Evolutionary conservation across 805 yeast species (phyloP).

Genomic region (Monosporozyma solicola): DNA sequence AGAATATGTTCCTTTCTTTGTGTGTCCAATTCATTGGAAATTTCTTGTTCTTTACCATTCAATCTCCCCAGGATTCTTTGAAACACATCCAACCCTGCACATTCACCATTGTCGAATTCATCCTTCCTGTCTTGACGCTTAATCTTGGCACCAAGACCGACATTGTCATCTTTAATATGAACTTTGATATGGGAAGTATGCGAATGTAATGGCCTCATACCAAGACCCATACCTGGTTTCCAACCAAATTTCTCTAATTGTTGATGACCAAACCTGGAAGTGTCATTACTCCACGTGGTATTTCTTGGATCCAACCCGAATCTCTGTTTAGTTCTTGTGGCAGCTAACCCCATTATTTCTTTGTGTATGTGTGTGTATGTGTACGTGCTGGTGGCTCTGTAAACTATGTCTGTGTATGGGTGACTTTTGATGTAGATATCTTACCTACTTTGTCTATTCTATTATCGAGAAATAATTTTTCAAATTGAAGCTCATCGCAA

Average conservation of each 20-base stretch:
- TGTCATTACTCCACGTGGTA: slow-evolving; percentile 87
- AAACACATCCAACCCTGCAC: slow-evolving; percentile 87
- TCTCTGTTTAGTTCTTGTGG: slow-evolving; percentile 67
- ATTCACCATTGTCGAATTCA: slow-evolving; percentile 70
- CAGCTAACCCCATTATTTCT: slow-evolving; percentile 67
- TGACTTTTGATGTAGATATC: too few relatives aligned
- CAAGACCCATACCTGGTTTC: slow-evolving; percentile 87
- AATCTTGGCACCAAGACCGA: slow-evolving; percentile 84
- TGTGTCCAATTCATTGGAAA: slow-evolving; percentile 55
- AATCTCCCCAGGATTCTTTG: slow-evolving; percentile 83
- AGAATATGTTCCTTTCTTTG: slow-evolving; percentile 60
- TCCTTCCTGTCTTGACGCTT: slow-evolving; percentile 50
- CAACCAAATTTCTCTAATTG: slow-evolving; percentile 80
- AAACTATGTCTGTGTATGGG: too few relatives aligned
- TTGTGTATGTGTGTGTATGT: background rate
- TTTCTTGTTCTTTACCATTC: slow-evolving; percentile 72
- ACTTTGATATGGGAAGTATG: slow-evolving; percentile 81
- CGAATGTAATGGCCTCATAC: slow-evolving; percentile 38
- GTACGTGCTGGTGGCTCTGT: background rate
- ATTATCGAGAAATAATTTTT: background rate
- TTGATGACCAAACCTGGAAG: slow-evolving; percentile 76
- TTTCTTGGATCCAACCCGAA: slow-evolving; percentile 91
- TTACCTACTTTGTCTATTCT: background rate
- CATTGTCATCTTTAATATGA: slow-evolving; percentile 65
- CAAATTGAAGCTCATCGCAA: slow-evolving; percentile 1